Percentiles rank a stretch among this genome's conserved stretches.
These are phyloP conservation scores for Globisporangium sylvaticum DNA, from an alignment of 352 stramenopile species.

Conservation along the genomic window DNA sequence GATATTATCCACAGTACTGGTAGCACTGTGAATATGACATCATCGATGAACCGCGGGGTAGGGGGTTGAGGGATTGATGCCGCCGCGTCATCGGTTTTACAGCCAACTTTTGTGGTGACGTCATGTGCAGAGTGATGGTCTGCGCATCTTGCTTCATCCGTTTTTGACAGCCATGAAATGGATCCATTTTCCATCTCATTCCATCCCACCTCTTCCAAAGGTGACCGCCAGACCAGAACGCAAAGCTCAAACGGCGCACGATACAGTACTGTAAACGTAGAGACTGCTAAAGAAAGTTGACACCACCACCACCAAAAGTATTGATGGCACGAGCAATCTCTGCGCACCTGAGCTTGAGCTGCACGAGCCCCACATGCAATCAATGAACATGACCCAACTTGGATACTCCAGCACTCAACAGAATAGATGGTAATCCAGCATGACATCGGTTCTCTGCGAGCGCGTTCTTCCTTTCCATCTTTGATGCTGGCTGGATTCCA, in stretches of 20 bases:
- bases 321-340: background rate
- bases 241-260: background rate
- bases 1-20: background rate
- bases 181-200: background rate
- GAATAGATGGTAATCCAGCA: too few relatives aligned
- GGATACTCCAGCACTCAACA: too few relatives aligned
- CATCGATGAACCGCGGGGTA: background rate
- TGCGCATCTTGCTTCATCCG: background rate
- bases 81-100: slow-evolving; percentile 6
- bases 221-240: background rate
- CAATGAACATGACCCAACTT: too few relatives aligned
- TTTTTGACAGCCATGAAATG: background rate
- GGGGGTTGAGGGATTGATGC: slow-evolving; percentile 7
- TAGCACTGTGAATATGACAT: background rate
- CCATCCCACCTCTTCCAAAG: background rate
- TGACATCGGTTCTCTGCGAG: background rate
- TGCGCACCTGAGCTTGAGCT: background rate
- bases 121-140: slow-evolving; percentile 11
- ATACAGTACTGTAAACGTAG: background rate
- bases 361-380: too few relatives aligned
- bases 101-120: background rate
- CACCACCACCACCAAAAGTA: background rate
- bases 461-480: background rate
- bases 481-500: too few relatives aligned
- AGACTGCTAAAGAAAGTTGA: background rate